Conservation (phyloP, 2,329 filamentous ascomycete species). For the Berkeleyomyces rouxiae region DNA sequence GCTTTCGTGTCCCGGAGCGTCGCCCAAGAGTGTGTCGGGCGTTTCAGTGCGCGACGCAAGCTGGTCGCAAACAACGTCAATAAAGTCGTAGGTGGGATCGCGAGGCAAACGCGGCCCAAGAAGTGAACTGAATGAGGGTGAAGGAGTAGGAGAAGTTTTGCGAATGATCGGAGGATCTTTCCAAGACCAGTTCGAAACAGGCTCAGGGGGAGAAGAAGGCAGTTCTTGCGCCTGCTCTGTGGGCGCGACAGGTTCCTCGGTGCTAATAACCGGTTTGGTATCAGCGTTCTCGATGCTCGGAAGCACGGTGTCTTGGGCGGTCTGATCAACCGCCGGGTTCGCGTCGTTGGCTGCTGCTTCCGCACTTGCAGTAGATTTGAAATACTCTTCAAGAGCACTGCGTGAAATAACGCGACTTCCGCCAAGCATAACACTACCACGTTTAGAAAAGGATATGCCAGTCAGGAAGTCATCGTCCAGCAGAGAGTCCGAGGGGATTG, state of each 20-base stretch:
- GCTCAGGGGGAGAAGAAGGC: background rate
- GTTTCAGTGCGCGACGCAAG: background rate
- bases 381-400: slow-evolving; percentile 9
- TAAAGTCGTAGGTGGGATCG: slow-evolving; percentile 10
- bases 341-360: background rate
- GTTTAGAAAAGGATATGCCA: slow-evolving; percentile 42
- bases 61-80: slow-evolving; percentile 4
- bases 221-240: background rate
- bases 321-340: background rate
- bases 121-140: slow-evolving; percentile 9
- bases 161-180: slow-evolving; percentile 3
- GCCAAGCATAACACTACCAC: slow-evolving; percentile 39
- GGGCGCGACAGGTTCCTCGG: background rate
- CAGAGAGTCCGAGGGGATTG: slow-evolving; percentile 38
- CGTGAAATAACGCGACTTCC: slow-evolving; percentile 11
- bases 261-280: background rate
- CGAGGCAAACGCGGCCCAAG: background rate
- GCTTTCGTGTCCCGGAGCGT: background rate
- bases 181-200: background rate
- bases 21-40: background rate
- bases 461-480: slow-evolving; percentile 42
- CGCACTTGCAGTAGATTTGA: background rate
- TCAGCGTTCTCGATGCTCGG: background rate
- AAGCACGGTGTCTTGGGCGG: background rate
- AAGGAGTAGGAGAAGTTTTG: slow-evolving; percentile 11